phyloP scores from a whole-genome alignment of 179 eudicot species.

The Sideroxylon spinosum region DNA sequence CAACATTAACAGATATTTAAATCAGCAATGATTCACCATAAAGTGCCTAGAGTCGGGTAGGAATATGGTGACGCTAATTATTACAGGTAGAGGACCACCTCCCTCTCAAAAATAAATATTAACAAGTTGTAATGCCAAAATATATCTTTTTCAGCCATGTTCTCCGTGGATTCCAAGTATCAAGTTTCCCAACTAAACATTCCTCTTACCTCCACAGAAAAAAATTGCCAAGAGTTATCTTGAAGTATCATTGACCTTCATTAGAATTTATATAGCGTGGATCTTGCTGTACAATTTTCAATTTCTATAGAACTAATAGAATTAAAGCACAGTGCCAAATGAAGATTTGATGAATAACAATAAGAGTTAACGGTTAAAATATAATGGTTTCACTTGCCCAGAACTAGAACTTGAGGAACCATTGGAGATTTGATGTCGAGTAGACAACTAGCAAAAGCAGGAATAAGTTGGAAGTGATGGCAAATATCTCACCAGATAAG shows the following conservation, averaged over 20 bases:
- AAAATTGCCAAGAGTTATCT: not conserved
- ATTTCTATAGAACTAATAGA: not conserved
- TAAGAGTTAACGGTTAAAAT: not conserved
- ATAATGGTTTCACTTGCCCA: not conserved
- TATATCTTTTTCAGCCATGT: not conserved
- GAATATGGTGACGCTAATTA: not conserved
- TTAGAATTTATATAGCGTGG: not conserved
- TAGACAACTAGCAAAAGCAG: not conserved
- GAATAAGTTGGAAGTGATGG: not conserved
- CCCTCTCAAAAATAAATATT: not conserved
- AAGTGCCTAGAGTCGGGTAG: not conserved
- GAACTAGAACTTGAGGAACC: not conserved
- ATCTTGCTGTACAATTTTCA: not conserved
- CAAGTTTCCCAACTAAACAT: not conserved
- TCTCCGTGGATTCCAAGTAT: not conserved
- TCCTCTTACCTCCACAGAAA: not conserved
- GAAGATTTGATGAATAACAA: not conserved
- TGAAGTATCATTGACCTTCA: not conserved
- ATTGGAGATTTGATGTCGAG: not conserved
- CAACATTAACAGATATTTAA: not conserved
- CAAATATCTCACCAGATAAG: not conserved
- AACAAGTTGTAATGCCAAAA: not conserved
- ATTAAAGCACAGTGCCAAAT: not conserved
- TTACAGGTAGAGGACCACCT: not conserved
- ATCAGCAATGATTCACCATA: not conserved